Evolutionary conservation across 805 yeast genomes (phyloP).

Genomic region (Hanseniaspora singularis): DNA sequence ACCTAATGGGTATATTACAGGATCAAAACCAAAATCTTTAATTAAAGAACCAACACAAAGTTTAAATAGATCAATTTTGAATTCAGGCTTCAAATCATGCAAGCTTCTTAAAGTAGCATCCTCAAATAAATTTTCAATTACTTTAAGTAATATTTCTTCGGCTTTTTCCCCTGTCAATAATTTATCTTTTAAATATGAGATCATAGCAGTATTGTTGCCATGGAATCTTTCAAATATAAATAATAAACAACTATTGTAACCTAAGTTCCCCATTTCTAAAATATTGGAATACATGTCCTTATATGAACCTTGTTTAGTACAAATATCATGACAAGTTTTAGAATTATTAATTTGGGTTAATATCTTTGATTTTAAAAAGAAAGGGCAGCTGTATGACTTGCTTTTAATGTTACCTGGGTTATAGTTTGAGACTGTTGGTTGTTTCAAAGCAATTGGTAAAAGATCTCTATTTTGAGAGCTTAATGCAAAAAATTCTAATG

Average conservation of each 20-base stretch:
- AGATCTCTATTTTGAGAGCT: constrained; percentile 22
- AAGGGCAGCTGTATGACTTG: constrained; percentile 15
- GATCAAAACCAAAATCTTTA: constrained; percentile 71
- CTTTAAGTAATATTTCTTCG: constrained; percentile 28
- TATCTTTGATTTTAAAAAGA: constrained; percentile 29
- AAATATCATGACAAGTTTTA: constrained; percentile 45
- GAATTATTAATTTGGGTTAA: constrained; percentile 46
- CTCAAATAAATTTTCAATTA: constrained; percentile 24
- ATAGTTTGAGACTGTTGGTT: too few species aligned
- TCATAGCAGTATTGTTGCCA: constrained; percentile 42
- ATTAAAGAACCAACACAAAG: constrained; percentile 57
- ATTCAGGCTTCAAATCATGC: constrained; percentile 34
- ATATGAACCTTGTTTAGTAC: constrained; percentile 20
- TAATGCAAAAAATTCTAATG: constrained; percentile 25
- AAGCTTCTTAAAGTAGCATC: constrained; percentile 27
- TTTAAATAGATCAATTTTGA: constrained; percentile 40
- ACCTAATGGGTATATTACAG: constrained; percentile 49
- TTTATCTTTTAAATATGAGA: constrained; percentile 39
- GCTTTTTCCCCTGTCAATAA: constrained; percentile 26
- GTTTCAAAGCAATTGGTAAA: constrained; percentile 21
- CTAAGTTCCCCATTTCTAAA: constrained; percentile 45
- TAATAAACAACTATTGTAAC: constrained; percentile 44
- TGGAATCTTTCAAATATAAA: constrained; percentile 56
- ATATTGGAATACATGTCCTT: constrained; percentile 33
- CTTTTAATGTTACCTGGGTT: neutral